Evolutionary conservation across 2,329 filamentous ascomycete genomes (phyloP).

Genomic region (Calonectria pseudoturangicola): DNA sequence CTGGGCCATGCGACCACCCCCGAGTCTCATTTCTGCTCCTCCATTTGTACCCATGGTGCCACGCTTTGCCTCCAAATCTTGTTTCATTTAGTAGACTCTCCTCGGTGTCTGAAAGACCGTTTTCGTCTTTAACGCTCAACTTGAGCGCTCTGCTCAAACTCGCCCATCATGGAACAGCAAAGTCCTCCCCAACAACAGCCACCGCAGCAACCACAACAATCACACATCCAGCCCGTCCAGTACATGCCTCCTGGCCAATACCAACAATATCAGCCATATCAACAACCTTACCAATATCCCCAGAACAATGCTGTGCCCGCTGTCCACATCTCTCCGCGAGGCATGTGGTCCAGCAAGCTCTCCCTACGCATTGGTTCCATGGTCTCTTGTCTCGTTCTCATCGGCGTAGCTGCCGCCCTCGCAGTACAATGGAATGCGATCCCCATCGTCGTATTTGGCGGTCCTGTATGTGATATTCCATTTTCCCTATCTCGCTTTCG

Average conservation of each 20-base stretch:
- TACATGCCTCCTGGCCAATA: not conserved
- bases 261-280: conserved; percentile 21
- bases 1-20: not conserved
- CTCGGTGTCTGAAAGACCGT: not conserved
- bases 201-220: conserved; percentile 14
- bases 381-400: conserved; percentile 29
- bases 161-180: conserved; percentile 24
- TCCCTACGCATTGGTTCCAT: conserved; percentile 32
- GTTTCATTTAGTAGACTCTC: not conserved
- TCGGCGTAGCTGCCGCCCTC: conserved; percentile 25
- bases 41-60: not conserved
- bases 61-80: not conserved
- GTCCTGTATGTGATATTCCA: conserved; percentile 27
- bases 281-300: conserved; percentile 3
- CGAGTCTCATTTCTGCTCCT: conserved; percentile 12
- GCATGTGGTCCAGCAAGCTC: conserved; percentile 37
- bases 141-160: conserved; percentile 9
- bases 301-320: conserved; percentile 8
- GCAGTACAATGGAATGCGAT: not conserved
- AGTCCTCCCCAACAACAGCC: conserved; percentile 14
- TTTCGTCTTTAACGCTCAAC: not conserved
- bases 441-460: conserved; percentile 26
- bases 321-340: conserved; percentile 29
- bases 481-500: not conserved
- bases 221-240: not conserved